Evolutionary conservation across 371 early-diverging fungal genomes (phyloP), one percentile per base, ranked within the genome.

Genomic region (Sporodiniella umbellata): DNA sequence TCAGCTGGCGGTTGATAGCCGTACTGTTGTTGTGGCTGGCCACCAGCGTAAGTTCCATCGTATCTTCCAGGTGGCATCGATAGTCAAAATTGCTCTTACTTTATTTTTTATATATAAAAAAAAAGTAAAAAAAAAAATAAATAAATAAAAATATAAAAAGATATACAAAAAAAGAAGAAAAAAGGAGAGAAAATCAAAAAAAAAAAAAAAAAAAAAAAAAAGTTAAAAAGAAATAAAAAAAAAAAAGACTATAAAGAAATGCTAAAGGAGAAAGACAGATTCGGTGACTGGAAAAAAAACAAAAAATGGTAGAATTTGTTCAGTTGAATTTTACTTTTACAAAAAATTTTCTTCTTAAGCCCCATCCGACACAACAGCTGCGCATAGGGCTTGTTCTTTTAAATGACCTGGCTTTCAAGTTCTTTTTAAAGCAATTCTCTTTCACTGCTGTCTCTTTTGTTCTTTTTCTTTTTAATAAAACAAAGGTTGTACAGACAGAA

Each of bases 1-100:
- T 54, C 62, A 38, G 62, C 21, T 4, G 62, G 54, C 17, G 53
- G 55, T 44, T 60, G 60, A 17, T 60, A 60, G 4, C 58, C 58
- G 23, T 57, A 57, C 15, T 57, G 33, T 31, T 8, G 14, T 14
- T 40, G 22, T n/a, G 46, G 46, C 17, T 45, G 46, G 22, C 42
- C 48, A 37, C 33, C 42, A 39, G 54, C 30, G 10, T 28, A 28
- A 4, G 7, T 10, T 28, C n/a, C 1, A 35, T 35, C 35, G 2
- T 35, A n/a, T 2, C 14, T 35, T 35, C n/a, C 35, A 35, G 35
- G 35, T 35, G 35, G 35, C 35, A 35, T 35, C 31, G 12, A 35
- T 35, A 35, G 15, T 35, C 35, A 35, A 35, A 8, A n/a, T 35
- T 35, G n/a, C n/a, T n/a, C n/a, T n/a, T n/a, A n/a, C n/a, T n/a